Base-by-base conservation (phyloP, 257 asterid genomes). In the Forsythia viridissima region DNA sequence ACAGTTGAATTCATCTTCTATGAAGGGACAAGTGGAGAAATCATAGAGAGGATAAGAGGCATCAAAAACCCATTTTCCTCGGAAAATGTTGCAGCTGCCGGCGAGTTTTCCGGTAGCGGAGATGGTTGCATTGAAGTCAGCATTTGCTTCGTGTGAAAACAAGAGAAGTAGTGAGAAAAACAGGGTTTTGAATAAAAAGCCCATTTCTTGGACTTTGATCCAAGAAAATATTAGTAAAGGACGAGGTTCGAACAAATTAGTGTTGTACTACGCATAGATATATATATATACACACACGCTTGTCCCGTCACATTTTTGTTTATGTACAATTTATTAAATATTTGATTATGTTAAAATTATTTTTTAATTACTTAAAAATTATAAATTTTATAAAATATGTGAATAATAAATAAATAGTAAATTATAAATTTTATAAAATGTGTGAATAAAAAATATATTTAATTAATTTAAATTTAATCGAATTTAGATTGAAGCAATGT, bases 1-100 rank as follows among this genome's bases (percentile, higher is more conserved):
- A 78, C 99, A 95, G 81, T 95, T 93, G 90, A 95, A 95, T 75
- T 89, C 92, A 21, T 88, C 87, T 11, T 93, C 98, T 13, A 95
- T 87, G 82, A 92, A 93, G 75, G 98, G 99, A 63, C 99, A 95
- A 0, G 63, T 80, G 6, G 97, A 84, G 84, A 34, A 89, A 79
- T 93, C 89, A 76, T 95, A 95, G 82, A 93, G 96, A n/a, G 99
- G 98, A 70, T 95, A 93, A 1, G 96, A 76, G 59, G 93, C 82
- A 79, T 95, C 99, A 75, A 87, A 89, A 0, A 95, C 97, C 99
- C 99, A 95, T 80, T 87, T 85, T 0, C 99, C 99, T 21, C 80
- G 79, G 84, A 87, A 95, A 21, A 93, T 48, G 66, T 93, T 91
- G 87, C 99, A 95, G 0, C 88, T 52, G 0, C 85, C 81, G 73